Evolutionary conservation across 1,284 basidiomycete genomes (phyloP).

Genomic region (Inonotus obliquus): DNA sequence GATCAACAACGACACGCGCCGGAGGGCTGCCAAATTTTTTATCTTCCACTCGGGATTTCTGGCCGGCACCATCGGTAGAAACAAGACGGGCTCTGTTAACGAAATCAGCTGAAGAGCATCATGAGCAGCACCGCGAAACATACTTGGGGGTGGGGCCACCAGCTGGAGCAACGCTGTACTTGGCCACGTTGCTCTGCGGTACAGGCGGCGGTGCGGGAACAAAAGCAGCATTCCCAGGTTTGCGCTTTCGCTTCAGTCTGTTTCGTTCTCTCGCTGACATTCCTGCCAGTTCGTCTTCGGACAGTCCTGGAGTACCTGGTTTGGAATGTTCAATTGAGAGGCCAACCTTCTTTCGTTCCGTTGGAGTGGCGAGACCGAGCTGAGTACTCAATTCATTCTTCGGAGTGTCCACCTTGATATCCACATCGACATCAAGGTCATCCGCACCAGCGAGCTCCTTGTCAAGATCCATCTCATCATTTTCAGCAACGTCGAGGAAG

Average conservation of each 20-base stretch:
- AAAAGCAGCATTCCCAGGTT: conserved; percentile 76
- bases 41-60: conserved; percentile 51
- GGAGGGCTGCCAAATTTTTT: conserved; percentile 39
- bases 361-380: conserved; percentile 30
- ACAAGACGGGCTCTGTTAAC: conserved; percentile 60
- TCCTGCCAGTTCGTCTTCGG: conserved; percentile 42
- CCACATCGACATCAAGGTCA: conserved; percentile 47
- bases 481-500: conserved; percentile 66
- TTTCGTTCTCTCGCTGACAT: conserved; percentile 87
- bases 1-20: conserved; percentile 72
- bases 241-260: conserved; percentile 86
- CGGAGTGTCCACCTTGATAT: conserved; percentile 33
- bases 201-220: conserved; percentile 62
- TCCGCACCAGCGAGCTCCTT: conserved; percentile 59
- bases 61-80: conserved; percentile 41
- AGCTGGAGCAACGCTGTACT: conserved; percentile 51
- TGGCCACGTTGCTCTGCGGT: conserved; percentile 39
- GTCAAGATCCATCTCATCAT: conserved; percentile 76
- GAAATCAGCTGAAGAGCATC: conserved; percentile 18
- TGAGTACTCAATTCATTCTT: conserved; percentile 37
- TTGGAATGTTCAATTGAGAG: conserved; percentile 29
- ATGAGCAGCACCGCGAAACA: conserved; percentile 21
- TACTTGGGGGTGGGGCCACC: conserved; percentile 55
- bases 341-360: conserved; percentile 34
- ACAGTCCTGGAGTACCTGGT: conserved; percentile 53